Percentiles rank a stretch among this genome's conserved stretches.
Evolutionary conservation across 768 basidiomycete species (phyloP).

Genomic region (Thelephora aurantiotincta): DNA sequence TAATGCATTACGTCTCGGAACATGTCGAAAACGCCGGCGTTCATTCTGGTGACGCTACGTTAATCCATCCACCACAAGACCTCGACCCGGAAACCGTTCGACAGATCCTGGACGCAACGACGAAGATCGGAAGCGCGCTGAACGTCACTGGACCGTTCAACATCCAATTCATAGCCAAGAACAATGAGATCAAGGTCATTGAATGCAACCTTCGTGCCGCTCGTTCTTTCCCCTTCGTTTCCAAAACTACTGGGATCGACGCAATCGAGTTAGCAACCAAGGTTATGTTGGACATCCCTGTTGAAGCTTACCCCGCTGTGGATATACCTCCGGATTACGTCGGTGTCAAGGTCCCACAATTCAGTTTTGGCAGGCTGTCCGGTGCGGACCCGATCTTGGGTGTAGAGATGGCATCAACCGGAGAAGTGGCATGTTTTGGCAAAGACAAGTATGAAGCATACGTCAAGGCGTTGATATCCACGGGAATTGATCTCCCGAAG

Average conservation of each 20-base stretch:
- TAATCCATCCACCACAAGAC: conserved; percentile 97
- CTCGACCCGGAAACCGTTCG: conserved; percentile 93
- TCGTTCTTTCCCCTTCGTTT: conserved; percentile 97
- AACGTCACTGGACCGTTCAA: conserved; percentile 99
- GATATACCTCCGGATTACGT: conserved; percentile 89
- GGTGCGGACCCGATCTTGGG: conserved; percentile 96
- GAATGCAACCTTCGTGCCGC: conserved; percentile 98
- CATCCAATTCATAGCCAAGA: conserved; percentile 99
- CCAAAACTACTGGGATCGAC: conserved; percentile 94
- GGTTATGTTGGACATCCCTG: conserved; percentile 87
- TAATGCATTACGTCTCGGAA: conserved; percentile 99
- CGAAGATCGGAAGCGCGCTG: conserved; percentile 93
- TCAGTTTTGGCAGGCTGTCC: conserved; percentile 92
- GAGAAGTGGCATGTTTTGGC: conserved; percentile 98
- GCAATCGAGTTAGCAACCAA: conserved; percentile 99
- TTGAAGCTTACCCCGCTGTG: conserved; percentile 81
- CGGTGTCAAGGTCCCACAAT: conserved; percentile 99
- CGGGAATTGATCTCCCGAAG: conserved; percentile 87
- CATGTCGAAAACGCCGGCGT: conserved; percentile 99
- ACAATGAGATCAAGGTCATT: conserved; percentile 99
- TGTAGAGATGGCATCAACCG: conserved; percentile 99
- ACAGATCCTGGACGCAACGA: conserved; percentile 93
- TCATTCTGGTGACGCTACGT: conserved; percentile 95
- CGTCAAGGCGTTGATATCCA: conserved; percentile 91
- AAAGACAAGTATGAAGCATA: conserved; percentile 97